phyloP scores from a whole-genome alignment of 306 rosid species.

The Vigna radiata region DNA sequence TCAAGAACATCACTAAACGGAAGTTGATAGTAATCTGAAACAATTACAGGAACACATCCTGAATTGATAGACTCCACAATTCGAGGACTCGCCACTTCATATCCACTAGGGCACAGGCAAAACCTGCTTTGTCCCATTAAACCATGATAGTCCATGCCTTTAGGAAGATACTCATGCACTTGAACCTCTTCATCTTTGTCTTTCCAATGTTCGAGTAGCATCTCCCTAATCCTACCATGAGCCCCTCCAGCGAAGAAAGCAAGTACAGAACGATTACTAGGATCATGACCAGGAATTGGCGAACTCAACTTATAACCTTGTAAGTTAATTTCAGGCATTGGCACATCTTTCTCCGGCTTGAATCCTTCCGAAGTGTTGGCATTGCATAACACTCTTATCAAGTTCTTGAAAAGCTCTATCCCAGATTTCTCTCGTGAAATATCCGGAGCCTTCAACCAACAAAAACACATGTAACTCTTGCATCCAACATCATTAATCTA shows the following conservation, averaged over 20 bases:
- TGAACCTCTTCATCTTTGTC: constrained; percentile 62
- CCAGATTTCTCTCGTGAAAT: constrained; percentile 51
- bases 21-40: constrained; percentile 58
- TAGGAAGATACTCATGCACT: constrained; percentile 65
- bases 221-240: constrained; percentile 63
- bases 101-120: constrained; percentile 86
- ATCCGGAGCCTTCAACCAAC: constrained; percentile 69
- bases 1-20: constrained; percentile 77
- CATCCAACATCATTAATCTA: neutral
- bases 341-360: constrained; percentile 54
- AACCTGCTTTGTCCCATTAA: constrained; percentile 64
- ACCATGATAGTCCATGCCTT: constrained; percentile 41
- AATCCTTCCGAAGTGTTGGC: constrained; percentile 79
- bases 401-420: constrained; percentile 46
- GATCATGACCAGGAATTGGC: constrained; percentile 10
- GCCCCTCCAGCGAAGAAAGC: constrained; percentile 82
- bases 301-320: constrained; percentile 43
- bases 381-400: constrained; percentile 72
- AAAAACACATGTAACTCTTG: neutral
- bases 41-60: constrained; percentile 77
- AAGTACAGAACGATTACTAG: constrained; percentile 51
- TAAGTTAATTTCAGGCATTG: constrained; percentile 72
- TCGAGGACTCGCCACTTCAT: constrained; percentile 87
- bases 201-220: constrained; percentile 62
- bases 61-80: constrained; percentile 62